phyloP scores from a whole-genome alignment of 805 yeast species.

The Ogataea neopini region DNA sequence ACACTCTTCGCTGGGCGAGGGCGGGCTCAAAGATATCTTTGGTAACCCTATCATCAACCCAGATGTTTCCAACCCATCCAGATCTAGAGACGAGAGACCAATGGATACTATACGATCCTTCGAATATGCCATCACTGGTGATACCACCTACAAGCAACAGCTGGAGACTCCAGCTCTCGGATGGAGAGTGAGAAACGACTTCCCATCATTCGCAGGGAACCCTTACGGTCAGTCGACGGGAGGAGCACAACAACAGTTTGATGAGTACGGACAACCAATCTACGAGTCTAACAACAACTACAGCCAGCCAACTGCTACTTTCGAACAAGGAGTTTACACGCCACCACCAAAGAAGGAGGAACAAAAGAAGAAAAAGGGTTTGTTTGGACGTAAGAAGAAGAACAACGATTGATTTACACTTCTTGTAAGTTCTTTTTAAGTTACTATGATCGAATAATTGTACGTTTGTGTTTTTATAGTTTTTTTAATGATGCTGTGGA shows the following conservation, averaged over 20 bases:
- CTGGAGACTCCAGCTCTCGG: conserved; percentile 79
- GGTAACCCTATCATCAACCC: conserved; percentile 78
- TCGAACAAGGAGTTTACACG: conserved; percentile 41
- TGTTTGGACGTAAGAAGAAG: conserved; percentile 65
- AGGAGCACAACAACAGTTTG: conserved; percentile 36
- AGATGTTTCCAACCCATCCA: conserved; percentile 90
- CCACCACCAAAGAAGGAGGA: conserved; percentile 47
- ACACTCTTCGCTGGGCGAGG: conserved; percentile 36
- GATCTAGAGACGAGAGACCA: conserved; percentile 94
- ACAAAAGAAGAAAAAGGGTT: conserved; percentile 72
- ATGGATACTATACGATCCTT: conserved; percentile 92
- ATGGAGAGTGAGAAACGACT: conserved; percentile 82
- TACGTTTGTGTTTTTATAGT: not conserved
- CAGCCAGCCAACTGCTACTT: conserved; percentile 15
- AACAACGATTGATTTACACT: not conserved
- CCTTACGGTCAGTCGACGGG: conserved; percentile 34
- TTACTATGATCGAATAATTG: conserved; percentile 1
- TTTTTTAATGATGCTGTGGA: not conserved
- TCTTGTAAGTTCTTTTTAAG: not conserved
- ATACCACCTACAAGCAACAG: conserved; percentile 72
- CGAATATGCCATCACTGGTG: conserved; percentile 94
- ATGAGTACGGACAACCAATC: conserved; percentile 41
- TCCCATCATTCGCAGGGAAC: conserved; percentile 53
- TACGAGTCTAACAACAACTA: conserved; percentile 33
- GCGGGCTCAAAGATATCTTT: conserved; percentile 74